Conservation (phyloP, 2,329 filamentous ascomycete genomes). For the Keithomyces neogunnii region DNA sequence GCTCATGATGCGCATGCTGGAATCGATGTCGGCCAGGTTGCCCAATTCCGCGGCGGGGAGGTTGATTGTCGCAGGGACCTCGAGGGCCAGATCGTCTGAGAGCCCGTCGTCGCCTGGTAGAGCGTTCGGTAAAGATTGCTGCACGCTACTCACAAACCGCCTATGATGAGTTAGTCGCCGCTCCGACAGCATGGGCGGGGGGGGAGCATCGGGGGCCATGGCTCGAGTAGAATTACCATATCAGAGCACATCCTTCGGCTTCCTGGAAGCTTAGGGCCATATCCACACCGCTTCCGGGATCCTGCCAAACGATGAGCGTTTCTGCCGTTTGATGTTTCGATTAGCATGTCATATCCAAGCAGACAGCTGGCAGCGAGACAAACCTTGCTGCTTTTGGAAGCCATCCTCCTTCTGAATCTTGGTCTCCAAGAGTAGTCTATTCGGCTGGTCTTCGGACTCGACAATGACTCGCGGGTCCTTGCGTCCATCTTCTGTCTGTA, state of each 20-base stretch:
- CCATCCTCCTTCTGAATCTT: slow-evolving; percentile 88
- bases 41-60: slow-evolving; percentile 75
- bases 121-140: slow-evolving; percentile 58
- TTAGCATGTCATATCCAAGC: neutral
- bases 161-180: slow-evolving; percentile 35
- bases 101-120: slow-evolving; percentile 62
- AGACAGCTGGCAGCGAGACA: slow-evolving; percentile 12
- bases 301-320: slow-evolving; percentile 97
- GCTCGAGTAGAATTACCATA: slow-evolving; percentile 56
- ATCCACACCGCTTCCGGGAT: slow-evolving; percentile 72
- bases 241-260: slow-evolving; percentile 82
- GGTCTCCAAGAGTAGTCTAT: slow-evolving; percentile 77
- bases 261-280: slow-evolving; percentile 99
- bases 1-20: slow-evolving; percentile 71
- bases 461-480: slow-evolving; percentile 86
- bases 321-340: slow-evolving; percentile 41
- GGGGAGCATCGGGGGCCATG: neutral
- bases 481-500: slow-evolving; percentile 48
- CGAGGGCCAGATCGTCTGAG: slow-evolving; percentile 76
- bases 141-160: slow-evolving; percentile 85
- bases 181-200: neutral
- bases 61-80: slow-evolving; percentile 60
- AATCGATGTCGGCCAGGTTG: slow-evolving; percentile 77
- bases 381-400: slow-evolving; percentile 97
- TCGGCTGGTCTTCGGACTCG: slow-evolving; percentile 85